Percentiles rank a stretch among this genome's conserved stretches.
Evolutionary conservation across 2,329 filamentous ascomycete species (phyloP).

Genomic region (Diaporthe velutina): DNA sequence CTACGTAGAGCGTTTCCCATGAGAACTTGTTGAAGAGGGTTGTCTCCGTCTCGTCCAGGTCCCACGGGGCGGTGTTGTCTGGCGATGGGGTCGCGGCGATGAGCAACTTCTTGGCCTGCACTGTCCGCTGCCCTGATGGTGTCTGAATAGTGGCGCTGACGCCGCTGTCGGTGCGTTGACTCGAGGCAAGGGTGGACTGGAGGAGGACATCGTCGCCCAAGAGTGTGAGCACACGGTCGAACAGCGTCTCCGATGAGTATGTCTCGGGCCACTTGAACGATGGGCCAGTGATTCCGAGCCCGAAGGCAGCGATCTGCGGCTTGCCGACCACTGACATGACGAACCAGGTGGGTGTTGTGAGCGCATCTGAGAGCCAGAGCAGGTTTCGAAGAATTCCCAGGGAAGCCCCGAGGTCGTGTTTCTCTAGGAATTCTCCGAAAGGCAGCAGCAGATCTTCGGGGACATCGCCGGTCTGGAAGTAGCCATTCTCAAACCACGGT

Average conservation of each 20-base stretch:
- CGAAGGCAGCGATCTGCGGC: slow-evolving; percentile 21
- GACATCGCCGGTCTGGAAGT: slow-evolving; percentile 18
- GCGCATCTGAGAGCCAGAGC: slow-evolving; percentile 26
- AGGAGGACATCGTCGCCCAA: slow-evolving; percentile 51
- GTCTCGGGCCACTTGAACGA: slow-evolving; percentile 28
- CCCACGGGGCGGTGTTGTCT: slow-evolving; percentile 47
- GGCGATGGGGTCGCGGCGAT: slow-evolving; percentile 51
- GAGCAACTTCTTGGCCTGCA: slow-evolving; percentile 51
- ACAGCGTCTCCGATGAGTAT: slow-evolving; percentile 51
- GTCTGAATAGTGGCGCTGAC: slow-evolving; percentile 44
- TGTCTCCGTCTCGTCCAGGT: slow-evolving; percentile 47
- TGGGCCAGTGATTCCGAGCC: slow-evolving; percentile 6
- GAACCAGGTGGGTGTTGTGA: slow-evolving; percentile 24
- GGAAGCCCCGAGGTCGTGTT: slow-evolving; percentile 30
- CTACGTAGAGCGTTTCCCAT: slow-evolving; percentile 29
- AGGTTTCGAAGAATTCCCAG: slow-evolving; percentile 20
- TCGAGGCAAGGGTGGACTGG: slow-evolving; percentile 47
- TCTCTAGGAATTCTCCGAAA: slow-evolving; percentile 30
- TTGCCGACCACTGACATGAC: slow-evolving; percentile 41
- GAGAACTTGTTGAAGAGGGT: slow-evolving; percentile 38
- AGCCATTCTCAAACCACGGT: slow-evolving; percentile 30
- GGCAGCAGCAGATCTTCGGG: slow-evolving; percentile 26
- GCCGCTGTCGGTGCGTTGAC: slow-evolving; percentile 45
- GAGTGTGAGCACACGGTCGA: slow-evolving; percentile 48
- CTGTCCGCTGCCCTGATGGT: slow-evolving; percentile 41